Base-by-base conservation (phyloP, 2,329 filamentous ascomycete genomes). In the Colletotrichum lini region DNA sequence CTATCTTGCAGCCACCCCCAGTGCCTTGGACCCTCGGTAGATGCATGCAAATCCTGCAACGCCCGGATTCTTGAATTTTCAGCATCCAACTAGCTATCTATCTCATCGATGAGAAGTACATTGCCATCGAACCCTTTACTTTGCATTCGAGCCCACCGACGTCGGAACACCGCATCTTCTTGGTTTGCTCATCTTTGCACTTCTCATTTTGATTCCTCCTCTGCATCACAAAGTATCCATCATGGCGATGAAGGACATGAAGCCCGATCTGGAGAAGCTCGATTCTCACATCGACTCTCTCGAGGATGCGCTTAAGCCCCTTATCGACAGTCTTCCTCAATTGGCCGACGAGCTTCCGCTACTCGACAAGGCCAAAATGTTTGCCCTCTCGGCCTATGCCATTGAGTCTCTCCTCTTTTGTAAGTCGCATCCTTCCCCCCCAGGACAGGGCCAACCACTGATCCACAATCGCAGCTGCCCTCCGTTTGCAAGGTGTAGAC, bases 291-390 rank as follows among this genome's bases (percentile, higher is more conserved):
- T 98, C 61, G 93, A 97, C 82, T 89, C 92, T 66, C 88, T 98
- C 57, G 90, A 97, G 79, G 89, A 91, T 45, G 86, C 89, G 4
- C 86, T 98, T 38, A 83, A 89, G 73, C 94, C 96, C n/a, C 84
- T 98, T 7, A 83, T 97, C 35, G 85, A 86, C 45, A 87, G 87
- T 60, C 83, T 98, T 53, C 85, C 90, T 61, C 89, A 92, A 50
- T 89, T 90, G 67, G 90, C 94, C 6, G 91, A 90, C 66, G 94
- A 94, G 79, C 87, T 98, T 38, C 95, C 96, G 2, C 87, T 98
- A n/a, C 87, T 99, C 72, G 96, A 98, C 85, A 95, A 94, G 84
- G 95, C 96, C 9, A 98, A 98, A 83, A 90, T 98, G 71, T 94
- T 97, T 79, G 92, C 96, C n/a, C 86, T 97, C 23, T 87, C 92